Evolutionary conservation across 2,329 filamentous ascomycete genomes (phyloP).

Genomic region (Fusarium goolgardi): DNA sequence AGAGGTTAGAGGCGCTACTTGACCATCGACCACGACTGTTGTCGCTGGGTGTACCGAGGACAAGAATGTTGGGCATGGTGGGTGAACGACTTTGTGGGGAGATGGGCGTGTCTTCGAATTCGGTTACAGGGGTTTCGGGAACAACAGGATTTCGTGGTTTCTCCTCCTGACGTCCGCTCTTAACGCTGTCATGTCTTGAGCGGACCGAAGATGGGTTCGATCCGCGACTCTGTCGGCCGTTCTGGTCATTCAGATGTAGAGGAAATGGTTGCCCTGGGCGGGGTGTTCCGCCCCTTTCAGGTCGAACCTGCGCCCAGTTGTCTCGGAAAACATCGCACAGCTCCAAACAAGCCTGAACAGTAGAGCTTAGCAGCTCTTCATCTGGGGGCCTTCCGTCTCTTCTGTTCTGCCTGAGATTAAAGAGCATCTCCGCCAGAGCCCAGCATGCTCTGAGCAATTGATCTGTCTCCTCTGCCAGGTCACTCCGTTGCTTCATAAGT

Average conservation of each 20-base stretch:
- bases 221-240: slow-evolving; percentile 60
- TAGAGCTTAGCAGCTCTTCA: slow-evolving; percentile 86
- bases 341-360: slow-evolving; percentile 94
- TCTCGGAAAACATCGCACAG: slow-evolving; percentile 92
- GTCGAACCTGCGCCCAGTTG: slow-evolving; percentile 89
- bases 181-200: slow-evolving; percentile 66
- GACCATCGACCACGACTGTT: slow-evolving; percentile 78
- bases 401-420: slow-evolving; percentile 85
- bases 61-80: slow-evolving; percentile 86
- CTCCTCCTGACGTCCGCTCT: slow-evolving; percentile 60
- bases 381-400: slow-evolving; percentile 78
- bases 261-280: slow-evolving; percentile 84
- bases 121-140: slow-evolving; percentile 92
- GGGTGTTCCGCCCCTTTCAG: slow-evolving; percentile 82
- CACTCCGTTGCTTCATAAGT: slow-evolving; percentile 92
- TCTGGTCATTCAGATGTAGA: slow-evolving; percentile 61
- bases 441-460: slow-evolving; percentile 87
- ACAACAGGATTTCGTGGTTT: slow-evolving; percentile 63
- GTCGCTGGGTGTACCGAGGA: slow-evolving; percentile 77
- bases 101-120: slow-evolving; percentile 90
- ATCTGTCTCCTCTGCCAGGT: slow-evolving; percentile 83
- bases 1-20: slow-evolving; percentile 81
- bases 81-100: slow-evolving; percentile 82
- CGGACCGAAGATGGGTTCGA: slow-evolving; percentile 64
- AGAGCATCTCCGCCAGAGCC: slow-evolving; percentile 91